Conservation (phyloP, 345 rosid genomes). For the Bruguiera parviflora region DNA sequence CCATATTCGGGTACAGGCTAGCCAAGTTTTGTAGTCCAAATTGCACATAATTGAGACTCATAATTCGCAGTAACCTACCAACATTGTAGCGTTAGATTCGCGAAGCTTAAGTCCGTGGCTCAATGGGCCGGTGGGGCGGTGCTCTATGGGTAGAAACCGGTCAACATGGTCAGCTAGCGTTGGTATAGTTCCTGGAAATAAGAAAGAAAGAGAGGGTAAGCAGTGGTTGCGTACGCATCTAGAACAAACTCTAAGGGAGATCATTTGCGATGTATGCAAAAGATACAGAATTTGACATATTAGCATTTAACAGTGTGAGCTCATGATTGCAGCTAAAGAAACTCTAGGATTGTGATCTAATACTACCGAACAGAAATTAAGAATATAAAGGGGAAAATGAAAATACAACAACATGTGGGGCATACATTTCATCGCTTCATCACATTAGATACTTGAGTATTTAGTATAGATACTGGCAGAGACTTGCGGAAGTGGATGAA, state of each 20-base stretch:
- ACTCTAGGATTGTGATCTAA: constrained; percentile 36
- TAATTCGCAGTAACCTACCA: constrained; percentile 51
- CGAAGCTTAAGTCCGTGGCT: constrained; percentile 52
- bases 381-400: not conserved
- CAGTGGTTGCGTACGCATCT: constrained; percentile 28
- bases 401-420: constrained; percentile 15
- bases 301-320: constrained; percentile 14
- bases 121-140: constrained; percentile 46
- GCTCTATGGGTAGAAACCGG: constrained; percentile 42
- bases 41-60: constrained; percentile 36
- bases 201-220: not conserved
- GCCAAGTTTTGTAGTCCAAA: constrained; percentile 29
- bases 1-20: constrained; percentile 3
- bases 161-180: constrained; percentile 24
- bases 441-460: constrained; percentile 33
- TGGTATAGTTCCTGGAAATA: constrained; percentile 8
- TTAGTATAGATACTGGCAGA: constrained; percentile 46
- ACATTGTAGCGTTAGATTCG: constrained; percentile 24
- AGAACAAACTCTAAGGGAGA: constrained; percentile 16
- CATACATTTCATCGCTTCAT: constrained; percentile 12
- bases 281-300: constrained; percentile 33
- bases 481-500: constrained; percentile 25
- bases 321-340: constrained; percentile 27
- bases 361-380: constrained; percentile 4
- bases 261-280: constrained; percentile 36